A percentile compares a stretch with the other conserved stretches of the same genome.
Conservation (phyloP, 345 rosid genomes). For the Salix koriyanagi region DNA sequence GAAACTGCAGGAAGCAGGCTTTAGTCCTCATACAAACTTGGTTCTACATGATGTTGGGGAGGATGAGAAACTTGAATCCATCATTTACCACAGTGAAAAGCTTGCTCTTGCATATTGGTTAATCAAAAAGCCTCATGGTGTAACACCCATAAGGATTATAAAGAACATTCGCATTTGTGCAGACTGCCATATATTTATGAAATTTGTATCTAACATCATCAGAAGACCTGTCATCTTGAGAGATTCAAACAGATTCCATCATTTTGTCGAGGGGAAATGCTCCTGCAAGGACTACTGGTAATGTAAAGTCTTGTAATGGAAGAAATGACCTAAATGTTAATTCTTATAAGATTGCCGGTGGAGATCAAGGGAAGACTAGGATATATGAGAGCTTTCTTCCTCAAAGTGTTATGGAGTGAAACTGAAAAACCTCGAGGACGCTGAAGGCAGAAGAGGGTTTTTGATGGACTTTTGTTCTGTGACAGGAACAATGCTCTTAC, state of each 20-base stretch:
- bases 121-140: slow-evolving; percentile 35
- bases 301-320: neutral
- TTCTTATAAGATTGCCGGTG: too few species aligned
- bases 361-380: too few species aligned
- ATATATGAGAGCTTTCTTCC: too few species aligned
- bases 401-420: too few species aligned
- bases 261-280: slow-evolving; percentile 53
- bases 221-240: slow-evolving; percentile 43
- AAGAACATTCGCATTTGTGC: slow-evolving; percentile 62
- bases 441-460: too few species aligned
- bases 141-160: slow-evolving; percentile 46
- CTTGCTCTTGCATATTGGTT: slow-evolving; percentile 56
- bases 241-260: slow-evolving; percentile 62
- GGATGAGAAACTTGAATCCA: slow-evolving; percentile 49
- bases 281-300: slow-evolving; percentile 60
- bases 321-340: too few species aligned
- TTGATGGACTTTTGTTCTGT: too few species aligned
- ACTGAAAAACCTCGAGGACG: too few species aligned
- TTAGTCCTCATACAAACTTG: slow-evolving; percentile 34
- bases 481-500: too few species aligned
- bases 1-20: slow-evolving; percentile 44
- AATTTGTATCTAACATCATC: slow-evolving; percentile 34
- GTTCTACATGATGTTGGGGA: slow-evolving; percentile 52
- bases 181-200: slow-evolving; percentile 62
- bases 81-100: slow-evolving; percentile 58